Evolutionary conservation across 176 grass and related monocot genomes (phyloP), one percentile per base, ranked within the genome.

Genomic region (Oryza meridionalis): DNA sequence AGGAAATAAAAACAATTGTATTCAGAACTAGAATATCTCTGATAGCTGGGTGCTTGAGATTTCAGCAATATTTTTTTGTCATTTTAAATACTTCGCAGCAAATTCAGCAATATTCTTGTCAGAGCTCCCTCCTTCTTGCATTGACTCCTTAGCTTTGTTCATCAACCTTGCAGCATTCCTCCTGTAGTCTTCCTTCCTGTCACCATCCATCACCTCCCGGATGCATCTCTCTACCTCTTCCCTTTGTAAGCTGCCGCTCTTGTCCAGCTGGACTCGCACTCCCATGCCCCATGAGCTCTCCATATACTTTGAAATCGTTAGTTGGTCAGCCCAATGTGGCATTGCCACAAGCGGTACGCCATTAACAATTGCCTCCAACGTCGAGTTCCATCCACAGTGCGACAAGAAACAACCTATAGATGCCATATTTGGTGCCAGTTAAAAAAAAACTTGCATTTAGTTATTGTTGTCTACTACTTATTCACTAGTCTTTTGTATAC

Each of bases 311-410:
- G 75, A 70, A 4, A 68, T 83, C n/a, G 61, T 93, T 24, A 75
- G 61, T 55, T 93, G 82, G n/a, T 90, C 82, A 10, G 91, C 64
- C 77, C 81, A 92, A 4, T 82, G 61, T 14, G 87, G 87, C 62
- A 87, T 65, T 26, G 42, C 84, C 17, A 90, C 51, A 59, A 90
- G 47, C 9, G 87, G 77, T 22, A 78, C 24, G 0, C 74, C 79
- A 0, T 38, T 50, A n/a, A 15, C 72, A 33, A 92, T 82, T 5
- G 63, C 80, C 32, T 91, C 90, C 0, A 78, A 0, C 7, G 81
- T 87, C 4, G 87, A 92, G 71, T 85, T 92, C 87, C 85, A 93
- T 27, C 88, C 88, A 3, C 88, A 93, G n/a, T 90, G 88, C 17
- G 85, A 88, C 2, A 93, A 33, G 62, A 93, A 93, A 61, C 91